Conservation (phyloP, 176 grass and related monocot species). For the Melocanna baccifera region DNA sequence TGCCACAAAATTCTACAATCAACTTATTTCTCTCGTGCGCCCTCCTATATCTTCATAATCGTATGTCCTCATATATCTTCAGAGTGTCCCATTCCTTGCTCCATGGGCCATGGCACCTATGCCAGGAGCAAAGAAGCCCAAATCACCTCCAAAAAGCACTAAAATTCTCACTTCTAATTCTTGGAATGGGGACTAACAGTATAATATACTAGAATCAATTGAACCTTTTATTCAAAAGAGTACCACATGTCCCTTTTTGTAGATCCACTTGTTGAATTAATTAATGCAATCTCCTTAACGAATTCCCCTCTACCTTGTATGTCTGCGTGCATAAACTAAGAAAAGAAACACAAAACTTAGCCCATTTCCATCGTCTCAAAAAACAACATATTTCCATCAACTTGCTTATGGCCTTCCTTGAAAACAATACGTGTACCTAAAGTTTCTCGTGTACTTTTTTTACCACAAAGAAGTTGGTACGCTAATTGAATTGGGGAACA, state of each 20-base stretch:
- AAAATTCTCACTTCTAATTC: conserved; percentile 8
- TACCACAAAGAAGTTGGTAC: not conserved
- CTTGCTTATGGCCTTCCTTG: not conserved
- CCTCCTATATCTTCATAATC: not conserved
- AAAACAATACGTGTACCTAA: not conserved
- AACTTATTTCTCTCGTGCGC: not conserved
- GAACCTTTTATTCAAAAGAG: conserved; percentile 21
- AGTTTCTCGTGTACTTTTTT: not conserved
- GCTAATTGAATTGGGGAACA: not conserved
- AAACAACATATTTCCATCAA: not conserved
- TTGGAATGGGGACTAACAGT: not conserved
- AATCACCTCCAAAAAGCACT: not conserved
- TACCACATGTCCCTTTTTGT: conserved; percentile 13
- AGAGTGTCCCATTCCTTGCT: not conserved
- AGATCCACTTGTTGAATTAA: conserved; percentile 24
- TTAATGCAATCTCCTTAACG: not conserved
- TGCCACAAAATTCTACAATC: not conserved
- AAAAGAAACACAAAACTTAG: conserved; percentile 16
- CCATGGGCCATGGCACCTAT: not conserved
- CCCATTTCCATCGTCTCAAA: not conserved
- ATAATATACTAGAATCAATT: not conserved
- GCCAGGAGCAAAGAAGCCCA: not conserved
- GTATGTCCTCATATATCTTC: not conserved
- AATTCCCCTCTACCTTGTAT: not conserved
- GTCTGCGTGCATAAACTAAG: not conserved